Evolutionary conservation across 352 stramenopile species (phyloP), one percentile per base, ranked within the genome.

Genomic region (Phytophthora sp.): DNA sequence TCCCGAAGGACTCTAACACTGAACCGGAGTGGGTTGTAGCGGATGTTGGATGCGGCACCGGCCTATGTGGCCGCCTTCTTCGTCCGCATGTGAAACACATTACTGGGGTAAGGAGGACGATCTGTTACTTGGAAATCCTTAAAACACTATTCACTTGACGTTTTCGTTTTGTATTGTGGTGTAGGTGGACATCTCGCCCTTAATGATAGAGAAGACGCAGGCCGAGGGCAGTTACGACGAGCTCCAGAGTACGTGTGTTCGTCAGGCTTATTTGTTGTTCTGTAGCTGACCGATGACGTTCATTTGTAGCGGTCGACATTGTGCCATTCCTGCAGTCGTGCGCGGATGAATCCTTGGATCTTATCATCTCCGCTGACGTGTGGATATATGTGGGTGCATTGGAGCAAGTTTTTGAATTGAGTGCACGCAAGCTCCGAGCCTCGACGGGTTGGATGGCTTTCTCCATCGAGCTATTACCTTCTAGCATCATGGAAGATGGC

Each of bases 301-400:
- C 5, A 57, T 44, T 36, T 66, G n/a, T 30, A 92, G 81, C 69
- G 42, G 69, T 63, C 7, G 78, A 89, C 42, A 90, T 90, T 44
- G 69, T 78, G 42, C 76, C 80, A 18, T 90, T 82, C 60, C 59
- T 94, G 8, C 31, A 66, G 8, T 64, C 70, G 16, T 76, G 85
- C 31, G 31, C 45, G 1, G 68, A 89, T 39, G 60, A 29, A 23
- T 79, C 72, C 12, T 58, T 93, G 26, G 72, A 93, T 41, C 69
- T 94, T 9, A 68, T 94, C 26, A 80, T 94, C 39, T 88, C 86
- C 0, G 86, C 84, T 16, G 86, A 94, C 52, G 86, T 94, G n/a
- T 94, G 86, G 86, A 94, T 94, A 62, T 94, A 94, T 46, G 84
- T 94, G n/a, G 86, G 86, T 9, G 80, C 70, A 5, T 64, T 94